Evolutionary conservation across 2,329 filamentous ascomycete genomes (phyloP), one percentile per base, ranked within the genome.

Genomic region (Dactylonectria estremocensis): DNA sequence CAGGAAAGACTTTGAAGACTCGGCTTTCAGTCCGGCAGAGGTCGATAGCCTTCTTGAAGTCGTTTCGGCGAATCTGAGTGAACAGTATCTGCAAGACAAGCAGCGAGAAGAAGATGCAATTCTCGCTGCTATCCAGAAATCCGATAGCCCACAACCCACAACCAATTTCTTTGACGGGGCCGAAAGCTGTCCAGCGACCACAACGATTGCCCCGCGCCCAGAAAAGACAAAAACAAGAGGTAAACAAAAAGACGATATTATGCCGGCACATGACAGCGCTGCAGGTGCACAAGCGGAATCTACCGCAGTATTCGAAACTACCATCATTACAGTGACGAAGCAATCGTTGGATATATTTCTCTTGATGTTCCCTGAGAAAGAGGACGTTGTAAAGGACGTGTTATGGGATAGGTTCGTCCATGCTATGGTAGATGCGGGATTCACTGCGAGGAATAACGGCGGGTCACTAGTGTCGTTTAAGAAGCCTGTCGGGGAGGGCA

Each of bases 381-480:
- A 64, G 4, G 49, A 61, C 3, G 22, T 35, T 5, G 43, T 33
- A 14, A 58, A 56, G 8, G 53, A 62, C 8, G 22, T 69, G 2
- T 6, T 28, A 16, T 69, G 54, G 66, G 64, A 67, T 28, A 57
- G 35, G 10, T 64, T 67, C 16, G 45, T 64, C 5, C 43, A 54
- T 10, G 64, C 67, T 49, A 67, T 67, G 60, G 57, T 54, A 14
- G 64, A 69, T 37, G 64, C 60, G 2, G 56, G 60, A 31, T 64
- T 58, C 50, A 20, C 46, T 11, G 67, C 45, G 3, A 66, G 31
- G 16, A 66, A 57, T 16, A 22, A 13, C 9, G 60, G 56, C 18
- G 64, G 64, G 1, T 64, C 64, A 5, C 35, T 48, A n/a, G 60
- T 64, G 3, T 45, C 45, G 3, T 69, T 69, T 16, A 53, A 58